Base-by-base conservation (phyloP, 2,329 filamentous ascomycete genomes). In the Taxawa tesnikishii region DNA sequence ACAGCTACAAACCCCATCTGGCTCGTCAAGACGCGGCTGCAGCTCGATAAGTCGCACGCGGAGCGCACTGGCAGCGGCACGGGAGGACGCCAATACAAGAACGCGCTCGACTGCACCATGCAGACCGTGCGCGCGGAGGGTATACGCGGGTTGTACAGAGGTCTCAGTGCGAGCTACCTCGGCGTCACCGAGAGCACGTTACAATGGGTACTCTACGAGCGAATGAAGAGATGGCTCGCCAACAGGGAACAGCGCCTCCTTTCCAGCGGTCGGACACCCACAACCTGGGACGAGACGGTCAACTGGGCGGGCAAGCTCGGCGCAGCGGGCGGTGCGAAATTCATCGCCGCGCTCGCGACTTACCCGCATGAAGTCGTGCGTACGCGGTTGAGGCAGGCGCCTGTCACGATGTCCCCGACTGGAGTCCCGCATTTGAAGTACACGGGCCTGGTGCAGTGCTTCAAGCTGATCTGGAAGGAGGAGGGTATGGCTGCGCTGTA, bases 1-100 rank as follows among this genome's bases (percentile, higher is more conserved):
- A 94, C 88, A 1, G 83, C 80, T 14, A 96, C 87, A 23, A 94
- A 94, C 56, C 87, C 87, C 2, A 94, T 96, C 49, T 96, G 87
- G 87, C 71, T 96, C 41, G 75, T 96, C 51, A 96, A 96, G 68
- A 96, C 87, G 25, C 69, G 87, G 18, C 55, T 96, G 45, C 87
- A 96, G 59, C 71, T 96, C 19, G 87, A 96, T 62, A 92, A 87
- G 63, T 83, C 82, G 50, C 72, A 75, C 32, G 79, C 79, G 11
- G 70, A 73, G 45, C 60, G 62, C 38, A 58, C 53, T 25, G 62
- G 70, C 40, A 63, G 68, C 37, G 44, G 41, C 3, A 70, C 60
- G 15, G 59, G 61, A 33, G 63, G 65, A 31, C 68, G 87, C 32
- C 75, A 75, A 49, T 94, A 96, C 59, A 75, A 75, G 53, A 94